Conservation (phyloP, 2,329 filamentous ascomycete genomes). For the Diplocarpon rosae region DNA sequence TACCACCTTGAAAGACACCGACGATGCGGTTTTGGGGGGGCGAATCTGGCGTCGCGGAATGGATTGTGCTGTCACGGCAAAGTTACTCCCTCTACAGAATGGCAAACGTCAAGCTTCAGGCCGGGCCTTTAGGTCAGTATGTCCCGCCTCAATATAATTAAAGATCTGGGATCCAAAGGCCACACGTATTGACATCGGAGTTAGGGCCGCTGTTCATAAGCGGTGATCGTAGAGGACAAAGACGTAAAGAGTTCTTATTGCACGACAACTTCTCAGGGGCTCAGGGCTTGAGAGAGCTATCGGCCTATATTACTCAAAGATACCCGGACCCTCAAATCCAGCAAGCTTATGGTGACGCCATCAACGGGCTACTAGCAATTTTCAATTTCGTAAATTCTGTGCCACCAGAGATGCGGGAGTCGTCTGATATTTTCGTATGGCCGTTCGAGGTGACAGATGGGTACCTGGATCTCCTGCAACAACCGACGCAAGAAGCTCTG, state of each 20-base stretch:
- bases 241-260: slow-evolving; percentile 3
- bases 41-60: slow-evolving; percentile 19
- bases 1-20: slow-evolving; percentile 25
- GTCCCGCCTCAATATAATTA: too few relatives aligned
- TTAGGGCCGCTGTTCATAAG: slow-evolving; percentile 24
- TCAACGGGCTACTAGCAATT: slow-evolving; percentile 5
- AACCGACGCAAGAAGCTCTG: slow-evolving; percentile 24
- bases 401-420: slow-evolving; percentile 4
- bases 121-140: slow-evolving; percentile 18
- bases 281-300: slow-evolving; percentile 6
- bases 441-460: slow-evolving; percentile 7
- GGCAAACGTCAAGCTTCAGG: slow-evolving; percentile 16
- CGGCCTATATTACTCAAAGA: slow-evolving; percentile 8
- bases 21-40: slow-evolving; percentile 28
- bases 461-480: slow-evolving; percentile 24
- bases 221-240: slow-evolving; percentile 12
- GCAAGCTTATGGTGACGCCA: slow-evolving; percentile 18
- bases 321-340: slow-evolving; percentile 10
- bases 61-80: slow-evolving; percentile 30
- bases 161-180: too few relatives aligned
- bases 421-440: slow-evolving; percentile 14
- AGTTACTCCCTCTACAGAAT: slow-evolving; percentile 26
- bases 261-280: slow-evolving; percentile 1
- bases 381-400: slow-evolving; percentile 6
- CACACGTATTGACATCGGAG: too few relatives aligned